Evolutionary conservation across 2,329 filamentous ascomycete species (phyloP).

Genomic region (Ceratocystis cacaofunesta): DNA sequence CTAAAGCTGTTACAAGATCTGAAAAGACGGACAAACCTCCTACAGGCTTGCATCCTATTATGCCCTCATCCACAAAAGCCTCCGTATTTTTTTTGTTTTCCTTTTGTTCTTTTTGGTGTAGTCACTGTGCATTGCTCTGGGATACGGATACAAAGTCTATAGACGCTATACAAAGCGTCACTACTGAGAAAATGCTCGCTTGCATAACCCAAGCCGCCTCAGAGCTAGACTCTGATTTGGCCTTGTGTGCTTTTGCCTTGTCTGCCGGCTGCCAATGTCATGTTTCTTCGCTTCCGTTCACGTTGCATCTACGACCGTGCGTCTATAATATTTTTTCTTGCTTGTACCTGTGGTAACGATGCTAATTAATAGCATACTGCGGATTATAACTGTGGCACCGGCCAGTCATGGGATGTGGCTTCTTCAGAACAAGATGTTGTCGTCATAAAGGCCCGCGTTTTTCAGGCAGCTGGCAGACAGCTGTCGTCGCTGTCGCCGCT

Average conservation of each 20-base stretch:
- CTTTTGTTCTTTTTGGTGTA: not conserved
- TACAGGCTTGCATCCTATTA: too few species aligned
- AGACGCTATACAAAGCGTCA: not conserved
- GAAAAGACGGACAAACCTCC: not conserved
- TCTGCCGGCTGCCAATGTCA: not conserved
- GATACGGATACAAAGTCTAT: not conserved
- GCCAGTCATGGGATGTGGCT: not conserved
- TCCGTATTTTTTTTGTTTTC: not conserved
- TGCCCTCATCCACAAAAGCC: too few species aligned
- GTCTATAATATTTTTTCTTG: not conserved
- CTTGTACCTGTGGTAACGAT: too few species aligned
- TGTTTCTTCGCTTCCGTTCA: not conserved
- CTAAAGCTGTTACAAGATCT: not conserved
- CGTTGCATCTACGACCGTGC: not conserved
- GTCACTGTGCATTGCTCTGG: too few species aligned
- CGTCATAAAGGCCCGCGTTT: too few species aligned
- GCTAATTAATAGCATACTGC: not conserved
- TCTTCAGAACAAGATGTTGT: not conserved
- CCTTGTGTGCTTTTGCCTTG: not conserved
- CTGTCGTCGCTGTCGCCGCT: too few species aligned
- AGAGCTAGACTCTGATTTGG: not conserved
- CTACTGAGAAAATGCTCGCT: not conserved
- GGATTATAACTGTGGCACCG: not conserved
- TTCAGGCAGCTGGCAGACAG: not conserved
- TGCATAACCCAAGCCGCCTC: not conserved